Evolutionary conservation across 257 asterid species (phyloP), one percentile per base, ranked within the genome.

Genomic region (Galeopsis tetrahit): DNA sequence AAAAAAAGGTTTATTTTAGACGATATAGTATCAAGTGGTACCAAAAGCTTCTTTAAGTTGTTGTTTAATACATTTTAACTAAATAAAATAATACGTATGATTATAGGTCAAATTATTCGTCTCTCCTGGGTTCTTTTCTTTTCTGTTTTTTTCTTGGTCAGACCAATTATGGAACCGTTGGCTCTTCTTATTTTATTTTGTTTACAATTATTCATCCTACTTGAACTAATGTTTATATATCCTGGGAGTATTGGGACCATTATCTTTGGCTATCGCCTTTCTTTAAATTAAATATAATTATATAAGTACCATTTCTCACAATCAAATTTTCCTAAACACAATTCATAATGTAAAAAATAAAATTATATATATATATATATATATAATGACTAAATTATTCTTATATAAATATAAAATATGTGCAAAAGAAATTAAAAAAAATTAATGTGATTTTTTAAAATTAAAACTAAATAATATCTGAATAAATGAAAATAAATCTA

Each of bases 81-180:
- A 31, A 40, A 6, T 57, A 34, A 17, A 70, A 13, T 40, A 58
- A 10, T 6, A n/a, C n/a, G n/a, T n/a, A n/a, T 4, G 11, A 56
- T 51, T 62, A 63, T 40, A 13, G 43, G 55, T 14, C 74, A 75
- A 75, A 75, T 75, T 55, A 66, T 74, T 58, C 39, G 63, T 66
- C 49, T 11, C 53, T 38, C 5, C 15, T 56, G 42, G 1, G 2
- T 40, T 31, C 13, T 31, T 6, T 42, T 59, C 28, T 10, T 43
- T 55, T 55, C 4, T 14, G 0, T 15, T 55, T 31, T 6, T 8
- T 48, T 63, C 46, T 31, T 73, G 42, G 6, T 73, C 44, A 38
- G 44, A 15, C 10, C 67, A 67, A 67, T 75, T 69, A 75, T 68
- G 79, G 58, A 69, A 17, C 68, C 79, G 67, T 28, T 57, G 48